Percentiles rank a stretch among this genome's conserved stretches.
Evolutionary conservation across 1,284 basidiomycete genomes (phyloP).

Genomic region (Leccinum subrobustum): DNA sequence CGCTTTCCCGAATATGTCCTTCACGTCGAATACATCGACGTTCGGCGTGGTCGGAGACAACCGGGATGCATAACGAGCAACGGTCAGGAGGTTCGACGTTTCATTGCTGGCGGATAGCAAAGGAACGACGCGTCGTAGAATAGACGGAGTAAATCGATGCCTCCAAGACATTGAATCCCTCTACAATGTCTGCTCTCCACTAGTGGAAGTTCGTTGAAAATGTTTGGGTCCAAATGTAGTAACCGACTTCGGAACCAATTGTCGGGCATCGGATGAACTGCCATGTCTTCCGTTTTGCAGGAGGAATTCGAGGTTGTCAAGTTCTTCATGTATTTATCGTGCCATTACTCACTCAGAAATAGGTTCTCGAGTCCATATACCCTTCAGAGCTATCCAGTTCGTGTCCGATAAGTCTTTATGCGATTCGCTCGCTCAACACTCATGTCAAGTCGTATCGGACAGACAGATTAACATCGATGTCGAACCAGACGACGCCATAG

Average conservation of each 20-base stretch:
- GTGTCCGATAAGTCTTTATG: conserved; percentile 40
- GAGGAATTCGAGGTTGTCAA: conserved; percentile 86
- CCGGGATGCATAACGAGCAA: conserved; percentile 13
- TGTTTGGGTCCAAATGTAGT: conserved; percentile 19
- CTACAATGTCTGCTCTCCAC: neutral
- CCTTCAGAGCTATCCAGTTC: conserved; percentile 89
- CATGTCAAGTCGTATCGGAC: conserved; percentile 78
- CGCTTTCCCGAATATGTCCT: conserved; percentile 17
- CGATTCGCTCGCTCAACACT: conserved; percentile 45
- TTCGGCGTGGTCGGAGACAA: conserved; percentile 2
- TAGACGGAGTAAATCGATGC: conserved; percentile 14
- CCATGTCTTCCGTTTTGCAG: conserved; percentile 61
- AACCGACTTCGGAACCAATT: conserved; percentile 21
- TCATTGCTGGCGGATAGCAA: neutral
- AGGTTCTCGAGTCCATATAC: conserved; percentile 97
- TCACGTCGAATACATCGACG: conserved; percentile 10
- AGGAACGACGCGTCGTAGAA: conserved; percentile 15
- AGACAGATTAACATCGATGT: conserved; percentile 82
- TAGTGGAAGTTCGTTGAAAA: conserved; percentile 10
- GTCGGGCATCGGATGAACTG: conserved; percentile 28
- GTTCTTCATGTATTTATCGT: conserved; percentile 5
- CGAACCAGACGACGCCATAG: conserved; percentile 79
- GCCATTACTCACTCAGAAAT: conserved; percentile 16
- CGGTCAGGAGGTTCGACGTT: neutral
- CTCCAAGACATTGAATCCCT: conserved; percentile 21